Base-by-base conservation (phyloP, 1,284 basidiomycete genomes). In the Schizophyllum commune region DNA sequence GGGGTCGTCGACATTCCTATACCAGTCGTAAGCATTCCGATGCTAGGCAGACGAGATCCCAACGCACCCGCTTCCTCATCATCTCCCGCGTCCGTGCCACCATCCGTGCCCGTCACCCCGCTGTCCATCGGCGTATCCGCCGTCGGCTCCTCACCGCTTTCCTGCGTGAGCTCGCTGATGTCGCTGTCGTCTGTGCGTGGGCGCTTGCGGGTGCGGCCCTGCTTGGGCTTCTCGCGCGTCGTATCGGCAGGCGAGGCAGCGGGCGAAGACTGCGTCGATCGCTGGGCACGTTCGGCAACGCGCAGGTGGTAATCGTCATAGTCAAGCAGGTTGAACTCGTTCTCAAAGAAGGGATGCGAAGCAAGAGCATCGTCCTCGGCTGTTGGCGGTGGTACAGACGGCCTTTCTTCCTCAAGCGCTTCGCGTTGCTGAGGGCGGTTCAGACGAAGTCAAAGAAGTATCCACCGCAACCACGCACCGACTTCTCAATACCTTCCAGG, bases 81-180 rank as follows among this genome's bases (percentile, higher is more conserved):
- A 27, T 82, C 81, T 8, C 75, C 81, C 60, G 81, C 79, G 57
- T 87, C 87, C 6, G 85, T 86, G 8, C 85, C 88, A 2, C 70
- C 84, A 65, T 91, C 89, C 1, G 88, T 88, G 21, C 80, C 86
- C 2, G 88, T 88, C 5, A 82, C 77, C 32, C 82, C 78, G 63
- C 86, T 89, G 47, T 82, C 83, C 66, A 79, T 75, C 2, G 83
- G 81, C 6, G 83, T 84, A 56, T 79, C 79, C 22, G 68, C 74
- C 1, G 72, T 73, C 52, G 76, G 82, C 65, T 91, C 89, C 61
- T 91, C 89, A 7, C 83, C 88, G 62, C 87, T 91, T 70, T 91
- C 88, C 69, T 88, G 84, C 7, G 89, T 91, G 66, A 91, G 69
- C 34, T 86, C 89, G 64, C 89, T 91, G 66, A 87, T 89, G 66